Evolutionary conservation across 2,329 filamentous ascomycete species (phyloP), one percentile per base, ranked within the genome.

Genomic region (Phyllosticta paracitricarpa): DNA sequence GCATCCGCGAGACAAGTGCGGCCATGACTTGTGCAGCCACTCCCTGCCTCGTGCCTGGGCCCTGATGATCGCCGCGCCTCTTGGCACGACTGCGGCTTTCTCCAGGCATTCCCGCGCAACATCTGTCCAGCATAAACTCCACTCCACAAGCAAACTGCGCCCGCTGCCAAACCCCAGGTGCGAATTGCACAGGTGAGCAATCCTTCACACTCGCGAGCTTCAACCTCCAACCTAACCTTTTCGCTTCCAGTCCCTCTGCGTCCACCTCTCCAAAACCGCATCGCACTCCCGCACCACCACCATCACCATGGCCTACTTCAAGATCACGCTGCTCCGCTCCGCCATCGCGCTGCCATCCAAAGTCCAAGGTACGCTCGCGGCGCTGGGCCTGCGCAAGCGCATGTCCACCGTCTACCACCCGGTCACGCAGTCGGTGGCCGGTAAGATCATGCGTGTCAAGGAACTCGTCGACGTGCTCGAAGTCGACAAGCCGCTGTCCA

Each of bases 401-500:
- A 86, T 87, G 82, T 86, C 86, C 70, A 93, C 89, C 59, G 92
- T 96, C 69, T 96, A 95, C 81, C 88, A 96, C 76, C 89, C 89
- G 48, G 91, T 96, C 64, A 83, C 83, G 64, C 84, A 86, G 52
- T 86, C 91, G 67, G 85, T 90, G 64, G 92, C 92, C 9, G 92
- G 92, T 72, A 91, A 95, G 79, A 90, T 97, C 70, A 88, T 97
- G 81, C 88, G 88, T 75, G 91, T 97, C 68, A 97, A 97, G 80
- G 92, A 97, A 77, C 79, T 97, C 65, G 89, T 97, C 54, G 81
- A 84, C 59, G 91, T 96, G 40, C 79, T 85, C 66, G 91, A 96
- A 77, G 90, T 95, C 54, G 84, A 86, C 35, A 73, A 77, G 64
- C 74, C 81, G 33, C 72, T 90, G 75, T 86, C 81, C 7, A 83